Evolutionary conservation across 2,329 filamentous ascomycete genomes (phyloP).

Genomic region (Fusarium sp.): DNA sequence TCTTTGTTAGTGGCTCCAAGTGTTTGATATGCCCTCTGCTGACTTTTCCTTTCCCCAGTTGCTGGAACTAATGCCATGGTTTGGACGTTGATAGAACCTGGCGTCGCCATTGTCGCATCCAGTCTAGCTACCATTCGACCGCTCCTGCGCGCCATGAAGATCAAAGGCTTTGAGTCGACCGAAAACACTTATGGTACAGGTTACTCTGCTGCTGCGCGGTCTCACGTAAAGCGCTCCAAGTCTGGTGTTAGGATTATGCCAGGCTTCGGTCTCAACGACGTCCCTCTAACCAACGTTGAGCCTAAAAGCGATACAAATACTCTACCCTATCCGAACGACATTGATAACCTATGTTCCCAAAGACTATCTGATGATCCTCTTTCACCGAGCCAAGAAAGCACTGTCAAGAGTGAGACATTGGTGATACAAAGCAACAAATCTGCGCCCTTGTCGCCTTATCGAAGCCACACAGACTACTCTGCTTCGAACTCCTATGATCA

Average conservation of each 20-base stretch:
- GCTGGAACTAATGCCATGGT: slow-evolving; percentile 62
- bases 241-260: slow-evolving; percentile 30
- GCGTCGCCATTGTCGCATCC: slow-evolving; percentile 63
- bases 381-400: slow-evolving; percentile 32
- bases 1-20: slow-evolving; percentile 51
- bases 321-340: slow-evolving; percentile 10
- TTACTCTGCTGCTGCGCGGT: slow-evolving; percentile 41
- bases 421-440: slow-evolving; percentile 48
- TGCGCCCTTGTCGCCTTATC: slow-evolving; percentile 36
- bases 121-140: slow-evolving; percentile 65
- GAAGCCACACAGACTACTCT: slow-evolving; percentile 34
- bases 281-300: slow-evolving; percentile 47
- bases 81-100: slow-evolving; percentile 66
- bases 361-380: slow-evolving; percentile 24
- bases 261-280: slow-evolving; percentile 48
- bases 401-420: slow-evolving; percentile 49
- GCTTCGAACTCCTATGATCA: slow-evolving; percentile 42
- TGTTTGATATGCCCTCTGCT: slow-evolving; percentile 10
- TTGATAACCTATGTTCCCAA: slow-evolving; percentile 33
- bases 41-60: slow-evolving; percentile 45
- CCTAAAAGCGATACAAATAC: slow-evolving; percentile 20
- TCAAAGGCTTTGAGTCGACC: slow-evolving; percentile 58
- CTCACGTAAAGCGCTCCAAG: slow-evolving; percentile 33
- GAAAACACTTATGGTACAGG: slow-evolving; percentile 48
- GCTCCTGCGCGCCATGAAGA: slow-evolving; percentile 58